Evolutionary conservation across 306 rosid species (phyloP), one percentile per base, ranked within the genome.

Genomic region (Vachellia pachyceras): DNA sequence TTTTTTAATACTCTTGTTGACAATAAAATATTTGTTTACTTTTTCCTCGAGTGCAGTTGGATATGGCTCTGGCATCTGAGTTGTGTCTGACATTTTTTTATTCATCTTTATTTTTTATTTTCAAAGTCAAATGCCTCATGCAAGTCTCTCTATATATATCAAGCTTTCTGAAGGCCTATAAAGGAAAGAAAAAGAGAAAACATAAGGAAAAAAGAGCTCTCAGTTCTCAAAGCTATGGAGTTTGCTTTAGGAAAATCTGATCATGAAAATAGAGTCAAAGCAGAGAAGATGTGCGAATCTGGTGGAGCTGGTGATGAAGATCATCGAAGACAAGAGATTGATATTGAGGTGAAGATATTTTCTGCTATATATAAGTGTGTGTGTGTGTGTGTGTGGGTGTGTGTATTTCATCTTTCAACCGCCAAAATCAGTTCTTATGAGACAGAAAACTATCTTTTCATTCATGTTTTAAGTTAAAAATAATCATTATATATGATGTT

Each of bases 61-160:
- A 80, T 84, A 69, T 42, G 81, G n/a, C 82, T 7, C 65, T 35
- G 74, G 81, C 15, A 81, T 7, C 65, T 35, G 74, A 55, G 55
- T 69, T 41, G 50, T 41, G 50, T 20, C 47, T 40, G 35, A 41
- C 33, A 68, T 61, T 11, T 25, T 18, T 25, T 25, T 10, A 40
- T 39, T 65, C 29, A 29, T 47, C 5, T 74, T 7, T 25, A 22
- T 18, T 57, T 2, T 18, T 60, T 23, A 14, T 55, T 80, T 83
- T 47, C 36, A 46, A 80, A 79, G 94, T 92, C 94, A 92, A 92
- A 92, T 80, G 70, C 83, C 83, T 76, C 88, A 81, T 69, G 85
- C 97, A 77, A 40, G 64, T 80, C 64, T 50, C 79, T 36, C 71
- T 63, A n/a, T 80, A 84, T 71, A 84, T 80, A 80, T 84, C 60